Evolutionary conservation across 441 rosid species (phyloP).

Genomic region (Metrosideros polymorpha): DNA sequence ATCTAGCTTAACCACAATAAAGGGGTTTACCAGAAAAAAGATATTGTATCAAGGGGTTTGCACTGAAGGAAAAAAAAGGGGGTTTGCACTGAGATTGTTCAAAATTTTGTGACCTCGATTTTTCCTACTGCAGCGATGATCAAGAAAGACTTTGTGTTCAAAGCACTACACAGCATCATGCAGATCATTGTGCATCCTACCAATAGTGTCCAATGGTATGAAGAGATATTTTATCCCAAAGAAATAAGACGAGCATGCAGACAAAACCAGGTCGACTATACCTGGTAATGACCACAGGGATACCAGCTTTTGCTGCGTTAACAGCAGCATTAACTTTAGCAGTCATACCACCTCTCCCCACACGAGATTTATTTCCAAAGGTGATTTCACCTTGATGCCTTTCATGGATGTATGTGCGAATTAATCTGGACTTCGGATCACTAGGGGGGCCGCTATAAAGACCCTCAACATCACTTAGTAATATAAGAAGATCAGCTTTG

Average conservation of each 20-base stretch:
- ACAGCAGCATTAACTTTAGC: conserved; percentile 98
- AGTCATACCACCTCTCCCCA: conserved; percentile 99
- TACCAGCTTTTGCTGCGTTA: conserved; percentile 78
- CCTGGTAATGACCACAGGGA: conserved; percentile 97
- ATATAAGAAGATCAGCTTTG: conserved; percentile 85
- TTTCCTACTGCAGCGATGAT: background rate
- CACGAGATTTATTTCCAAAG: conserved; percentile 94
- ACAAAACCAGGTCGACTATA: conserved; percentile 8
- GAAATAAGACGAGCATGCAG: background rate
- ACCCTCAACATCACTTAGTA: conserved; percentile 97
- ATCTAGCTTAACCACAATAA: background rate
- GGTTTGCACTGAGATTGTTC: background rate
- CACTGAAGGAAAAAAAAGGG: too few relatives aligned
- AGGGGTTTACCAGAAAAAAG: background rate
- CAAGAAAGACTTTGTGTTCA: background rate
- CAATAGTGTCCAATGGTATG: background rate
- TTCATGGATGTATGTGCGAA: conserved; percentile 74
- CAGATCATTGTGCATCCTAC: background rate
- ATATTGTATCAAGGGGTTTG: background rate
- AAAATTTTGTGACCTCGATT: background rate
- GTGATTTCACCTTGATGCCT: conserved; percentile 81
- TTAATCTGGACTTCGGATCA: conserved; percentile 84
- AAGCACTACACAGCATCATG: background rate
- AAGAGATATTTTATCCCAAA: background rate
- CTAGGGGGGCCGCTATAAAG: conserved; percentile 97